phyloP scores from a whole-genome alignment of 2,329 filamentous ascomycete species.

The Lecanicillium sp. region DNA sequence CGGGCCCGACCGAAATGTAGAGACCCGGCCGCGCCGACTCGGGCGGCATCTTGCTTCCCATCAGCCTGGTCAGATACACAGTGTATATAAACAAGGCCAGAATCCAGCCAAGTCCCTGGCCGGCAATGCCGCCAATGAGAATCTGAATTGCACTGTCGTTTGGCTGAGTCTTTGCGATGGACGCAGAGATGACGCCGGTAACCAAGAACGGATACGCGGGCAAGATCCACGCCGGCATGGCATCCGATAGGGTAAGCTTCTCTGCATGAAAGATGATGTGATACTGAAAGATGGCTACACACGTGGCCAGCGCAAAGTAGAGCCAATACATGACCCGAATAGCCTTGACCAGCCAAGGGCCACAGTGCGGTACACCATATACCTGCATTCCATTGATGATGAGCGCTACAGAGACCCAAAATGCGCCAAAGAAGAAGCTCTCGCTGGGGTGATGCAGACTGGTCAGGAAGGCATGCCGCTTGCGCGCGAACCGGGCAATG shows the following conservation, averaged over 20 bases:
- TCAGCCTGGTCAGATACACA: slow-evolving; percentile 35
- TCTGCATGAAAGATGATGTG: slow-evolving; percentile 21
- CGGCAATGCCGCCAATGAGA: slow-evolving; percentile 39
- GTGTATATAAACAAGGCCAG: slow-evolving; percentile 37
- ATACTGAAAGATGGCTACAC: slow-evolving; percentile 19
- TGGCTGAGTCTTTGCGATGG: slow-evolving; percentile 38
- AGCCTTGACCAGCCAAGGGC: slow-evolving; percentile 36
- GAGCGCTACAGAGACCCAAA: slow-evolving; percentile 54
- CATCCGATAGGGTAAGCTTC: slow-evolving; percentile 36
- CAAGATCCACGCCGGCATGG: slow-evolving; percentile 47
- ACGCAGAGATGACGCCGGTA: slow-evolving; percentile 40
- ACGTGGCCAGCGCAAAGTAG: slow-evolving; percentile 29
- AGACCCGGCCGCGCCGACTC: slow-evolving; percentile 41
- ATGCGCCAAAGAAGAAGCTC: slow-evolving; percentile 52
- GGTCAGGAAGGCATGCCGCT: slow-evolving; percentile 49
- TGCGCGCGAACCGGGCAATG: slow-evolving; percentile 46
- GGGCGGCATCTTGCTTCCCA: slow-evolving; percentile 38
- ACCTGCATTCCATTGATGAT: slow-evolving; percentile 55
- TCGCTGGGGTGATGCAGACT: slow-evolving; percentile 58
- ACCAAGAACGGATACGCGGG: slow-evolving; percentile 48
- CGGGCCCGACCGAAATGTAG: slow-evolving; percentile 47
- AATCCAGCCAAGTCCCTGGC: slow-evolving; percentile 44
- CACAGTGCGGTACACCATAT: slow-evolving; percentile 43
- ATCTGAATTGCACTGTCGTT: slow-evolving; percentile 37
- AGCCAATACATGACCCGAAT: slow-evolving; percentile 42